These are phyloP conservation scores for Cutaneotrichosporon cavernicola DNA, from an alignment of 1,284 basidiomycete species.

Conservation along the genomic window DNA sequence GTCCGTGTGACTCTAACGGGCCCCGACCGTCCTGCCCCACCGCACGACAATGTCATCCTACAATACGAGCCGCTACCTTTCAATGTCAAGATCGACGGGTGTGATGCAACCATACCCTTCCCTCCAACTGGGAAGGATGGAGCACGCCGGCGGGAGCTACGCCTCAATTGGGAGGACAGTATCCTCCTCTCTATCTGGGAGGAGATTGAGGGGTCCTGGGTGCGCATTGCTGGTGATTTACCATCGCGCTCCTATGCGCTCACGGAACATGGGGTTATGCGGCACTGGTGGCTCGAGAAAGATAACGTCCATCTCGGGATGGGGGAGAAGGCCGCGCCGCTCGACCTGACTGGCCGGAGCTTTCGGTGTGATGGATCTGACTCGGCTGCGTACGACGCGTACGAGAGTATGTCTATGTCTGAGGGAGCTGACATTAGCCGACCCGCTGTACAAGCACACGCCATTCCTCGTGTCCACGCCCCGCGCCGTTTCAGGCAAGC, in stretches of 20 bases:
- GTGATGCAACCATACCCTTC: conserved; percentile 35
- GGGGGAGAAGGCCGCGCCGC: conserved; percentile 54
- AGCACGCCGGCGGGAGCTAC: conserved; percentile 29
- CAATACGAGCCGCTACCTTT: conserved; percentile 31
- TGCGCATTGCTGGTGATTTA: conserved; percentile 46
- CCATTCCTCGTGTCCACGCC: conserved; percentile 52
- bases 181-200: conserved; percentile 44
- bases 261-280: conserved; percentile 49
- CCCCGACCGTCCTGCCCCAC: conserved; percentile 48
- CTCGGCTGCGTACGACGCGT: conserved; percentile 53
- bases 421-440: conserved; percentile 19
- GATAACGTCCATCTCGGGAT: conserved; percentile 51
- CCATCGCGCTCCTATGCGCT: conserved; percentile 50
- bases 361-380: conserved; percentile 50
- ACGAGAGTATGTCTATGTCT: conserved; percentile 27
- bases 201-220: conserved; percentile 31
- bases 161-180: conserved; percentile 37
- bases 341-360: conserved; percentile 47
- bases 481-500: conserved; percentile 28
- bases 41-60: conserved; percentile 51
- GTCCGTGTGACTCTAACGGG: conserved; percentile 47
- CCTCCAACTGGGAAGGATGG: conserved; percentile 27
- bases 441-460: conserved; percentile 56
- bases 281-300: conserved; percentile 41
- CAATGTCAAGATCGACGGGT: conserved; percentile 31